phyloP scores from a whole-genome alignment of 2,329 filamentous ascomycete genomes.

The Tolypocladium inflatum region DNA sequence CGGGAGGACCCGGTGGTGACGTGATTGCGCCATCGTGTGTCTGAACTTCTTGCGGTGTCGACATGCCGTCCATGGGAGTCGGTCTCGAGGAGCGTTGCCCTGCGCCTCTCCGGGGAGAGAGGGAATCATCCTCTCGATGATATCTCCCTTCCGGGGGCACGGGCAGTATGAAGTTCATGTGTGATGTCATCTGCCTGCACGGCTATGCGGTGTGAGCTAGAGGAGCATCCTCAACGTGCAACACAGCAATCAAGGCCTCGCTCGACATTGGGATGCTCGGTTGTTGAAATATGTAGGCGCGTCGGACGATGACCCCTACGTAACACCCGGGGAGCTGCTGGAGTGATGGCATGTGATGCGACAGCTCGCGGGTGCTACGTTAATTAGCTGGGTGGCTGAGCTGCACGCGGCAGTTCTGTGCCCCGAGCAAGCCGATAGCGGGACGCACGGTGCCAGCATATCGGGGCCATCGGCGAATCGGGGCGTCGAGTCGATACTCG shows the following conservation, averaged over 20 bases:
- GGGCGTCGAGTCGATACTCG: not conserved
- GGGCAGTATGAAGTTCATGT: conserved; percentile 4
- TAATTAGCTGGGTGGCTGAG: not conserved
- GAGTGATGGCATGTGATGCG: conserved; percentile 5
- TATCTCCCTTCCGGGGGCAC: conserved; percentile 3
- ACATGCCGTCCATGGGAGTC: not conserved
- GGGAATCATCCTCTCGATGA: conserved; percentile 5
- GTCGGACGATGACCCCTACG: not conserved
- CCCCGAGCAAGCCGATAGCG: not conserved
- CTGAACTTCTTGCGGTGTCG: not conserved
- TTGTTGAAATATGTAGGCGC: not conserved
- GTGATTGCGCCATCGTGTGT: conserved; percentile 6
- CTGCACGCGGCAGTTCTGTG: not conserved
- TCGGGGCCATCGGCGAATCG: not conserved
- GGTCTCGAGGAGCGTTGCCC: not conserved
- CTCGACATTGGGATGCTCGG: conserved; percentile 1
- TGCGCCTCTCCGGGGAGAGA: not conserved
- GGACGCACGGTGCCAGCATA: not conserved
- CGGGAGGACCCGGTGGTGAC: conserved; percentile 10
- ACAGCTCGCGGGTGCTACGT: not conserved
- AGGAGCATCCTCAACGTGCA: conserved; percentile 2
- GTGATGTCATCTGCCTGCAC: conserved; percentile 6
- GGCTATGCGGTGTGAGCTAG: not conserved
- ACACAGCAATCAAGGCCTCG: not conserved
- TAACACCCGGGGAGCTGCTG: not conserved